Conservation (phyloP, 169 alveolate species). For the Plasmodium gaboni region DNA sequence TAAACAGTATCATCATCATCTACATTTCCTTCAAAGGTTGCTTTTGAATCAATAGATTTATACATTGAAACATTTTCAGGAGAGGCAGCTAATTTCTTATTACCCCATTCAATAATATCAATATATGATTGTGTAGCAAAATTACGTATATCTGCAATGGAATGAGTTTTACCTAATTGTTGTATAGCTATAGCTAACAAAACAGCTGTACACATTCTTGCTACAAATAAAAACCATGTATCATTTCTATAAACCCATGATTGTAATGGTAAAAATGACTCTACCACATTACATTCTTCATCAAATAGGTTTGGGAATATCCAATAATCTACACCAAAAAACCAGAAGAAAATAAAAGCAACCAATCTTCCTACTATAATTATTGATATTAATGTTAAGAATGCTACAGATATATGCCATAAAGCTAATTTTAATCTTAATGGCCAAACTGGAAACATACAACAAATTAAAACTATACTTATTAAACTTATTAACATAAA, state of each 20-base stretch:
- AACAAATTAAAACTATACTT: constrained; percentile 85
- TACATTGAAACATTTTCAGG: constrained; percentile 78
- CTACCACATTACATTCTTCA: constrained; percentile 91
- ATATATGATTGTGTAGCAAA: constrained; percentile 90
- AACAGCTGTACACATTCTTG: constrained; percentile 87
- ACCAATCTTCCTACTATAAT: constrained; percentile 83
- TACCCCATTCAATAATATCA: constrained; percentile 91
- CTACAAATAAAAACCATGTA: constrained; percentile 79
- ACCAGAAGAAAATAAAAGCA: constrained; percentile 86
- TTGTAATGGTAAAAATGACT: constrained; percentile 88
- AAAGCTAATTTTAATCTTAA: constrained; percentile 86
- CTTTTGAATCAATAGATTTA: constrained; percentile 80
- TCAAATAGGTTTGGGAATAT: constrained; percentile 90
- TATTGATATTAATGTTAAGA: constrained; percentile 82
- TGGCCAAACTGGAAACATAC: constrained; percentile 93
- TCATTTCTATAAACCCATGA: constrained; percentile 84
- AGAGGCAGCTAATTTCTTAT: constrained; percentile 85
- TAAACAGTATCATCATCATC: constrained; percentile 80
- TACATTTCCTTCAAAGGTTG: constrained; percentile 77
- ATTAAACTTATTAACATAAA: constrained; percentile 83
- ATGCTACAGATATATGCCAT: constrained; percentile 89
- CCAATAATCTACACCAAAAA: constrained; percentile 90
- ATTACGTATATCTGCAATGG: constrained; percentile 84
- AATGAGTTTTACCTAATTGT: constrained; percentile 89
- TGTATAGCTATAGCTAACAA: constrained; percentile 85